Evolutionary conservation across 768 basidiomycete species (phyloP), one percentile per base, ranked within the genome.

Genomic region (Amanita thiersii): DNA sequence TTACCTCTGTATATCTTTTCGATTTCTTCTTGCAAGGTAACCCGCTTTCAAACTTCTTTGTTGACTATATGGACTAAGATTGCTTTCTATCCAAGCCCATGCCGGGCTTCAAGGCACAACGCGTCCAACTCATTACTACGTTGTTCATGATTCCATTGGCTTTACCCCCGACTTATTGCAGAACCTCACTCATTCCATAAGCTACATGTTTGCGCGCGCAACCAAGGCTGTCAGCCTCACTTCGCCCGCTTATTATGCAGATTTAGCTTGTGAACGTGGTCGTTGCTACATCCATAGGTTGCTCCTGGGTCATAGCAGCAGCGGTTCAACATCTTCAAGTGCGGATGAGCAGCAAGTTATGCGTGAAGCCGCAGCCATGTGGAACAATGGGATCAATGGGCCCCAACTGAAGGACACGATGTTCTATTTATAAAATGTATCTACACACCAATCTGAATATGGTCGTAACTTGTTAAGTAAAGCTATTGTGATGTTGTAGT

Each of bases 221-320:
- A 92, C 90, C 2, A 85, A 87, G 50, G 83, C 87, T 0, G 90
- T 92, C 38, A 86, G 84, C 53, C 68, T 90, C 15, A 73, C 79
- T 8, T 86, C 87, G 0, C 81, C 87, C 0, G 86, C 86, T 0
- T 87, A 87, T 56, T 88, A 87, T 49, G 82, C 85, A 9, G 86
- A 89, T 57, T 66, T 89, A 41, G 68, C 70, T 4, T 74, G 73
- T 46, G 73, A 75, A 50, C 60, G 73, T 12, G 87, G 84, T 0
- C 67, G 87, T 19, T 81, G 74, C 53, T 90, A 87, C 52, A 52
- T 90, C 14, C 79, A 87, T 54, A 75, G 74, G n/a, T 71, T 87
- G 18, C 59, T 90, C 45, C 74, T 72, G 43, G 78, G 79, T 17
- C 37, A 67, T 28, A 58, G 51, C 25, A 56, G 55, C 30, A 58